Evolutionary conservation across 164 flowering plant species (phyloP), one percentile per base, ranked within the genome.

Genomic region (Vitis riparia): DNA sequence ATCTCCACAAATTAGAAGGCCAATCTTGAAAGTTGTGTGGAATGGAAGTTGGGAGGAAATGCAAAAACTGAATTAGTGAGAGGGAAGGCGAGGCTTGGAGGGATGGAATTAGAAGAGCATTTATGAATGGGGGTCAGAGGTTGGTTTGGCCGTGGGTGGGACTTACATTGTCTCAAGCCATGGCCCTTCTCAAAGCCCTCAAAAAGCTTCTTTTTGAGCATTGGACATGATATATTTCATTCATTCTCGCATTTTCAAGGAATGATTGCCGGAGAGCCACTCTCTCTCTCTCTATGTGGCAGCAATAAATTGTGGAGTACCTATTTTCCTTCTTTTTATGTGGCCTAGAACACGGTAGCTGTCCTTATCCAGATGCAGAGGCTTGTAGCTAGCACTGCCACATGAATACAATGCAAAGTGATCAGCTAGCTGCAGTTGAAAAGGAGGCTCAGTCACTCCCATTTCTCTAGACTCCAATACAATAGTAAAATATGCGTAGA

Each of bases 171-270:
- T 50, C 44, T 17, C 37, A 19, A 3, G 7, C 44, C 44, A 37
- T 37, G 44, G 44, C 44, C 30, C 37, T 59, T 27, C 30, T 27
- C 44, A 51, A 19, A 64, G 48, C 16, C 59, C 15, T 12, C 10
- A 55, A 55, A 55, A 16, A 3, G 29, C 29, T 37, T 66, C 50
- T 15, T 30, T 55, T 55, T 30, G 19, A 37, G 51, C 30, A 37
- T 32, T 16, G 9, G 29, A 67, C 30, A 16, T 67, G 62, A 64
- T 51, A 19, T 23, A 30, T 11, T 17, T 48, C 5, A 50, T 67
- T 67, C 30, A 67, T 67, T 55, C 70, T 56, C 12, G 48, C 70
- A 67, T 32, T 51, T 56, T 67, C 62, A 56, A 67, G 32, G 52
- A 67, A 67, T 67, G 70, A 67, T 67, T 67, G 70, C 70, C 62